Evolutionary conservation across 2,329 filamentous ascomycete genomes (phyloP).

Genomic region (Mollisiaceae sp.): DNA sequence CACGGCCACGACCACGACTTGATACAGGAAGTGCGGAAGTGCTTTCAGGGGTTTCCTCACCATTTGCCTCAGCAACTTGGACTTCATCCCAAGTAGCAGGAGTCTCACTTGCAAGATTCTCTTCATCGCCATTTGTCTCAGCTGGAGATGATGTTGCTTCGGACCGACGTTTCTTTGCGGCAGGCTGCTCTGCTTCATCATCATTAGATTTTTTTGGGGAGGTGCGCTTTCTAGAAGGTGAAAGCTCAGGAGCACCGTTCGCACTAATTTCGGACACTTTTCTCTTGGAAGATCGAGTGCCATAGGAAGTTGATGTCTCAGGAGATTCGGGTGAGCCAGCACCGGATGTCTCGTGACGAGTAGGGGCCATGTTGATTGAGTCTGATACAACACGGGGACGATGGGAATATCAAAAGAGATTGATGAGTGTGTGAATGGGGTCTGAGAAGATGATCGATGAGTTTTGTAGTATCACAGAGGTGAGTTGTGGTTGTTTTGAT

Average conservation of each 20-base stretch:
- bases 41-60: not conserved
- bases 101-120: not conserved
- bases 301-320: constrained; percentile 26
- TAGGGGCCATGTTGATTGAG: constrained; percentile 29
- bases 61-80: not conserved
- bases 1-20: constrained; percentile 26
- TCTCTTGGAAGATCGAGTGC: constrained; percentile 34
- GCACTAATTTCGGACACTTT: constrained; percentile 32
- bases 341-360: constrained; percentile 34
- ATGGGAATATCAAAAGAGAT: constrained; percentile 1
- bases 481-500: not conserved
- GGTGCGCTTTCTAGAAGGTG: constrained; percentile 22
- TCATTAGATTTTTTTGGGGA: constrained; percentile 16
- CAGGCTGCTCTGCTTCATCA: constrained; percentile 28
- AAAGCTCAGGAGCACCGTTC: constrained; percentile 8
- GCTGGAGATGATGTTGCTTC: not conserved
- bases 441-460: not conserved
- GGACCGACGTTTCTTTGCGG: constrained; percentile 31
- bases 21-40: constrained; percentile 3
- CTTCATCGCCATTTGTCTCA: not conserved
- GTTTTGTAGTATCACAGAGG: constrained; percentile 10
- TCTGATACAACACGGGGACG: not conserved
- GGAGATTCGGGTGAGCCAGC: constrained; percentile 19
- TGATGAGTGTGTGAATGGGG: not conserved
- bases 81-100: constrained; percentile 2